Evolutionary conservation across 2,329 filamentous ascomycete species (phyloP), one percentile per base, ranked within the genome.

Genomic region (Cytospora piceae): DNA sequence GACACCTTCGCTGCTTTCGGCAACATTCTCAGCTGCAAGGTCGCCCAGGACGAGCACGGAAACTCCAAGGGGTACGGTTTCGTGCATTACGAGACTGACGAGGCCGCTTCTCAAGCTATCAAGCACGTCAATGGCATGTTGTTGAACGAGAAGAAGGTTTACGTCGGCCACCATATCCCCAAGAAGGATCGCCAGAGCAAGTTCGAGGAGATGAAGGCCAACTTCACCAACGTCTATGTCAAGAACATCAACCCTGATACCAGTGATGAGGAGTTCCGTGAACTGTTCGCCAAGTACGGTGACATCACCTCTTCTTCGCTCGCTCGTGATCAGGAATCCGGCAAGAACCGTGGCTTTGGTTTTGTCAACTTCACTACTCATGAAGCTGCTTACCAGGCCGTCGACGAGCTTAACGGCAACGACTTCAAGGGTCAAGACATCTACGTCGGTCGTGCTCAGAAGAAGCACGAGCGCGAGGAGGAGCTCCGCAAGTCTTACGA

Each of bases 131-230:
- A 99, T 80, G 95, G 95, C 79, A 99, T 99, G 95, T 85, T 99
- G 79, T 82, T 99, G 77, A 99, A 99, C 83, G 95, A 99, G 88
- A 99, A 99, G 90, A 99, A 99, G 88, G 95, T 99, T 71, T 99
- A 96, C 74, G 95, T 99, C 73, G 95, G 95, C 71, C 94, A 97
- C 82, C 95, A 99, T 83, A 98, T 99, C 75, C 94, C 95, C 79
- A 98, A 98, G 91, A 98, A 98, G 87, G 95, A 99, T 78, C 94
- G 95, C 75, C 95, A 98, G 87, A 97, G 93, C 92, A 99, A 99
- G 85, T 98, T 98, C 74, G 95, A 99, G 85, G 95, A 99, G 87
- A 99, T 99, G 94, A 99, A 99, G 90, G 95, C 95, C 80, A 99
- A 99, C 87, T 99, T 96, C 87, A 99, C 95, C 85, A 99, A 99